A percentile compares a stretch with the other conserved stretches of the same genome.
These are phyloP conservation scores for Blastosporella zonata DNA, from an alignment of 1,284 basidiomycete genomes.

Conservation along the genomic window DNA sequence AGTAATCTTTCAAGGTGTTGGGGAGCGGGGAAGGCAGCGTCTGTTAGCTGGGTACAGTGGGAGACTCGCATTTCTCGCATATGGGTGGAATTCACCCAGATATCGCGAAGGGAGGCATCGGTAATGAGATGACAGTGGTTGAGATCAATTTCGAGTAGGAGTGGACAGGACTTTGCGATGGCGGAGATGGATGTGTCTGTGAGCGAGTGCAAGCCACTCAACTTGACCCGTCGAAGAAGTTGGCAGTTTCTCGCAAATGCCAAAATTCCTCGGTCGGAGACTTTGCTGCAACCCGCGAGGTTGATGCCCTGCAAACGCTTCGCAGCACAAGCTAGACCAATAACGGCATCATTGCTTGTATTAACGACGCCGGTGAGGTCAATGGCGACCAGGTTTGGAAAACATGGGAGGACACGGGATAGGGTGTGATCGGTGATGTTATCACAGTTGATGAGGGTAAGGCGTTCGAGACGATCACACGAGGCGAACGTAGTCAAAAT, in stretches of 20 bases:
- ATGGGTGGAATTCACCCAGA: conserved; percentile 79
- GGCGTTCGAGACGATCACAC: conserved; percentile 86
- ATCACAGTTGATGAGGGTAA: conserved; percentile 87
- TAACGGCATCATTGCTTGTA: conserved; percentile 70
- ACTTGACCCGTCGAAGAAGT: conserved; percentile 84
- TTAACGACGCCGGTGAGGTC: conserved; percentile 80
- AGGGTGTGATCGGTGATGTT: conserved; percentile 71
- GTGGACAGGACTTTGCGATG: conserved; percentile 80
- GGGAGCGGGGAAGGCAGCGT: conserved; percentile 82
- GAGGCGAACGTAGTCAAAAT: conserved; percentile 72
- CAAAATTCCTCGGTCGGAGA: conserved; percentile 78
- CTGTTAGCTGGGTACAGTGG: conserved; percentile 77
- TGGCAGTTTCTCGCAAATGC: conserved; percentile 77
- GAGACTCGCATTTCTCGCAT: conserved; percentile 92
- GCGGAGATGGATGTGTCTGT: conserved; percentile 81
- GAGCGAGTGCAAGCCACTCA: conserved; percentile 73
- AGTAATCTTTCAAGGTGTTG: conserved; percentile 36
- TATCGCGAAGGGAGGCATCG: conserved; percentile 75
- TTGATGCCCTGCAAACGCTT: conserved; percentile 91
- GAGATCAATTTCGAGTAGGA: conserved; percentile 93
- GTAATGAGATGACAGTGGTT: conserved; percentile 81
- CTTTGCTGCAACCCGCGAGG: conserved; percentile 77
- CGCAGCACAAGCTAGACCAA: conserved; percentile 69
- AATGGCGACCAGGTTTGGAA: conserved; percentile 81
- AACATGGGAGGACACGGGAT: conserved; percentile 63